Percentiles rank a stretch among this genome's conserved stretches.
Evolutionary conservation across 495 filamentous ascomycete genomes (phyloP).

Genomic region (Opeltia flavorubescens): DNA sequence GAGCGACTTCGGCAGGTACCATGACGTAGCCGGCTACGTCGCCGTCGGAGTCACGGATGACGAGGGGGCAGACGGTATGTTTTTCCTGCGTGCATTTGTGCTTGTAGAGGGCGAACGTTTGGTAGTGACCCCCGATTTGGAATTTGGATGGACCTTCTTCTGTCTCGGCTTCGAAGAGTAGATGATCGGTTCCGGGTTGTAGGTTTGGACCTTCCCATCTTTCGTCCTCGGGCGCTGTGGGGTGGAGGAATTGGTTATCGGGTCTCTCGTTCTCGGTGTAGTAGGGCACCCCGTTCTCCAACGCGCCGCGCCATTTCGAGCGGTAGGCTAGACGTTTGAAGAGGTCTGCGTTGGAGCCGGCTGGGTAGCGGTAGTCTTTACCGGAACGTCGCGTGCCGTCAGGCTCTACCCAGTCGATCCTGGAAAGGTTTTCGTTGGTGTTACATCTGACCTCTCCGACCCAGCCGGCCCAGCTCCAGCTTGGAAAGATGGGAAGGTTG

Average conservation of each 20-base stretch:
- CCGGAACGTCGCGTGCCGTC: slow-evolving; percentile 3
- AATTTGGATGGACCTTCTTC: neutral
- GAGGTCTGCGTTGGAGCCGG: neutral
- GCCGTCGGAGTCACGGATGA: neutral
- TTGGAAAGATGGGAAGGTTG: slow-evolving; percentile 6
- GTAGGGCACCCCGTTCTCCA: slow-evolving; percentile 7
- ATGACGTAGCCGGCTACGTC: slow-evolving; percentile 9
- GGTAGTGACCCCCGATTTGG: slow-evolving; percentile 4
- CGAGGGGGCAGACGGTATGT: slow-evolving; percentile 7
- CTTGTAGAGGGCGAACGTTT: neutral
- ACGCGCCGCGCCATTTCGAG: slow-evolving; percentile 1
- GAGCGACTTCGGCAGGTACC: slow-evolving; percentile 7
- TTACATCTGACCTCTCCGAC: slow-evolving; percentile 8
- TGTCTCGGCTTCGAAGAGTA: slow-evolving; percentile 9
- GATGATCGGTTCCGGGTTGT: slow-evolving; percentile 1
- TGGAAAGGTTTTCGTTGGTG: slow-evolving; percentile 6
- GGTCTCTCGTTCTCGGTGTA: slow-evolving; percentile 4
- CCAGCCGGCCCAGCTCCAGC: slow-evolving; percentile 15
- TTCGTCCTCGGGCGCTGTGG: slow-evolving; percentile 9
- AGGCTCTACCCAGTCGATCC: slow-evolving; percentile 8
- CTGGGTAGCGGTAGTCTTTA: slow-evolving; percentile 9
- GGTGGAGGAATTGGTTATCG: slow-evolving; percentile 8
- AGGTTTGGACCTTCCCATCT: slow-evolving; percentile 5
- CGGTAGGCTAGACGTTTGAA: slow-evolving; percentile 6
- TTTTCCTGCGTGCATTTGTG: slow-evolving; percentile 4